A percentile compares a stretch with the other conserved stretches of the same genome.
Evolutionary conservation across 441 rosid species (phyloP).

Genomic region (Isatis lusitanica): DNA sequence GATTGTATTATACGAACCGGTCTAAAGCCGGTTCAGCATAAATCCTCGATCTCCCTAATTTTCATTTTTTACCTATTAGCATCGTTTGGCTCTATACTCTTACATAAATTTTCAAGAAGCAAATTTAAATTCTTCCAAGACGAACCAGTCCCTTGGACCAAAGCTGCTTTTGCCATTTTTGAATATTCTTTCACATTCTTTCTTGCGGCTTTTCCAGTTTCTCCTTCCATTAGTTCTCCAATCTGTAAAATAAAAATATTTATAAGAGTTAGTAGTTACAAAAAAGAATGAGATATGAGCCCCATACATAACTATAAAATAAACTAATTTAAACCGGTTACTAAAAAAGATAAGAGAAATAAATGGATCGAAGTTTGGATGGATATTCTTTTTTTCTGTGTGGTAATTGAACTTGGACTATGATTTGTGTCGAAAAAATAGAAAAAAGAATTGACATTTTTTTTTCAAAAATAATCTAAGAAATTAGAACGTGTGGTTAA

Average conservation of each 20-base stretch:
- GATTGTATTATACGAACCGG: not conserved
- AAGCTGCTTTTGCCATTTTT: conserved; percentile 50
- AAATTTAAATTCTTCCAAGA: conserved; percentile 58
- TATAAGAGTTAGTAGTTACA: not conserved
- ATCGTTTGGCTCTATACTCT: conserved; percentile 1
- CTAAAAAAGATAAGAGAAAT: too few species aligned
- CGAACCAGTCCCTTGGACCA: conserved; percentile 55
- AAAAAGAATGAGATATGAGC: not conserved
- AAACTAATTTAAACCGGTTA: too few species aligned
- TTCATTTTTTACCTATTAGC: too few species aligned
- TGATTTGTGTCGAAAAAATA: too few species aligned
- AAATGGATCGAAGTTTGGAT: too few species aligned
- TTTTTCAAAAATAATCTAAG: too few species aligned
- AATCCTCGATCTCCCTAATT: not conserved
- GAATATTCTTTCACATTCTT: conserved; percentile 42
- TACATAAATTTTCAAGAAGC: conserved; percentile 39
- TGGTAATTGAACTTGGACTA: not conserved
- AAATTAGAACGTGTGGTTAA: too few species aligned
- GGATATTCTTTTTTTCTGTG: not conserved
- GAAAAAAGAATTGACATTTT: too few species aligned
- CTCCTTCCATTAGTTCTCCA: conserved; percentile 64
- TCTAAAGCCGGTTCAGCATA: too few species aligned
- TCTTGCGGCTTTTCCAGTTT: conserved; percentile 44
- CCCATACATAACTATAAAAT: not conserved
- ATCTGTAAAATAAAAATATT: conserved; percentile 20